phyloP scores from a whole-genome alignment of 257 asterid species.

The Primulina tabacum region DNA sequence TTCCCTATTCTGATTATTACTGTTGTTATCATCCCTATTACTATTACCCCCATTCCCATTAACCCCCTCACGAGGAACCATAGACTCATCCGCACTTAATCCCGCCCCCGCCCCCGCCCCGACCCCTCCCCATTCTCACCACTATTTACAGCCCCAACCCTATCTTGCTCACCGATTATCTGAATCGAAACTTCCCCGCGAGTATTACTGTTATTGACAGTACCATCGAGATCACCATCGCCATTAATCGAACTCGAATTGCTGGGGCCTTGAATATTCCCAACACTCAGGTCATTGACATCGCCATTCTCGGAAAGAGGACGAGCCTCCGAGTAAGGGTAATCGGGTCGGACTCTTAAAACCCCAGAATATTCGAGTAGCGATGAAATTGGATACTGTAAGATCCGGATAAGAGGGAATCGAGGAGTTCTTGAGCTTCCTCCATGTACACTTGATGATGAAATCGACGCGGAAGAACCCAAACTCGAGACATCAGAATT shows the following conservation, averaged over 20 bases:
- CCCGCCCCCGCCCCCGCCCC: slow-evolving; percentile 20
- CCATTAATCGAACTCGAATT: slow-evolving; percentile 15
- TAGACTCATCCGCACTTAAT: slow-evolving; percentile 30
- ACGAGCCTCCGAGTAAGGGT: slow-evolving; percentile 37
- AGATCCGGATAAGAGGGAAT: slow-evolving; percentile 42
- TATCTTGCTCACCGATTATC: slow-evolving; percentile 49
- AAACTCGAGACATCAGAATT: background rate
- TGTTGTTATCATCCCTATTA: slow-evolving; percentile 8
- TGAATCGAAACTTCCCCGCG: slow-evolving; percentile 57
- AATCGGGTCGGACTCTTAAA: slow-evolving; percentile 43
- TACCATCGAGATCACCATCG: slow-evolving; percentile 20
- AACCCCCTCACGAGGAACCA: slow-evolving; percentile 21
- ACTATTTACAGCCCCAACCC: slow-evolving; percentile 31
- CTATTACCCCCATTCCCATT: slow-evolving; percentile 20
- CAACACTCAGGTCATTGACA: background rate
- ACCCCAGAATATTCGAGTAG: slow-evolving; percentile 62
- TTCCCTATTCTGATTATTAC: slow-evolving; percentile 24
- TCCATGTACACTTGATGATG: slow-evolving; percentile 25
- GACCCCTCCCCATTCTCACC: slow-evolving; percentile 28
- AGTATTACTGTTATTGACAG: slow-evolving; percentile 27
- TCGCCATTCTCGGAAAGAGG: slow-evolving; percentile 26
- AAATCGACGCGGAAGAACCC: slow-evolving; percentile 27
- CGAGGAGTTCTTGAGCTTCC: slow-evolving; percentile 32
- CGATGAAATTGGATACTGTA: slow-evolving; percentile 52
- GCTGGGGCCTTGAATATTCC: slow-evolving; percentile 21